phyloP scores from a whole-genome alignment of 257 asterid species.

The Echium plantagineum region DNA sequence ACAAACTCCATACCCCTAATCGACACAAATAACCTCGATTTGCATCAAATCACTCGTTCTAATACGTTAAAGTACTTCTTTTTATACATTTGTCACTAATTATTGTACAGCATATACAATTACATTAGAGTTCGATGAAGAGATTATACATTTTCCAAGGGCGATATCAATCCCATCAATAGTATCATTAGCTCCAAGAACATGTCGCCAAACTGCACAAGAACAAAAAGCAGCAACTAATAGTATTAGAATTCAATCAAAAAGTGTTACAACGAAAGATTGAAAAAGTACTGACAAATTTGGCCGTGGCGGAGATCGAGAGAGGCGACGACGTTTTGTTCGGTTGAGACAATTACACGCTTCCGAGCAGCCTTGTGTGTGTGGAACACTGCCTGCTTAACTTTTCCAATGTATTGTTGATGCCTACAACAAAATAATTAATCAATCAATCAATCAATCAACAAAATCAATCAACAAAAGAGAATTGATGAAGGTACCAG shows the following conservation, averaged over 20 bases:
- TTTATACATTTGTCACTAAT: no score
- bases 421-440: slow-evolving; percentile 70
- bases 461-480: background rate
- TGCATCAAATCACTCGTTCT: no score
- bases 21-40: no score
- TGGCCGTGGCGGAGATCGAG: slow-evolving; percentile 98
- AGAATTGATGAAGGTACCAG: slow-evolving; percentile 35
- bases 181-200: slow-evolving; percentile 66
- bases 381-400: slow-evolving; percentile 91
- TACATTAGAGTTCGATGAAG: no score
- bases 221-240: slow-evolving; percentile 4
- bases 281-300: slow-evolving; percentile 34
- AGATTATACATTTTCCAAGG: slow-evolving; percentile 66
- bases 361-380: slow-evolving; percentile 90
- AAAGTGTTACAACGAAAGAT: no score
- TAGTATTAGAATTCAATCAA: background rate
- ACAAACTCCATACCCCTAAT: no score
- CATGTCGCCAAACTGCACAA: slow-evolving; percentile 94
- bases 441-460: slow-evolving; percentile 15
- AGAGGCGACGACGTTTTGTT: slow-evolving; percentile 85
- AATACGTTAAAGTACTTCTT: background rate
- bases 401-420: slow-evolving; percentile 92
- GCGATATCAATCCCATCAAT: slow-evolving; percentile 73
- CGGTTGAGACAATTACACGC: slow-evolving; percentile 74
- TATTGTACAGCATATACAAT: no score